Evolutionary conservation across 1,284 basidiomycete species (phyloP), one percentile per base, ranked within the genome.

Genomic region (Sanghuangporus sanghuang): DNA sequence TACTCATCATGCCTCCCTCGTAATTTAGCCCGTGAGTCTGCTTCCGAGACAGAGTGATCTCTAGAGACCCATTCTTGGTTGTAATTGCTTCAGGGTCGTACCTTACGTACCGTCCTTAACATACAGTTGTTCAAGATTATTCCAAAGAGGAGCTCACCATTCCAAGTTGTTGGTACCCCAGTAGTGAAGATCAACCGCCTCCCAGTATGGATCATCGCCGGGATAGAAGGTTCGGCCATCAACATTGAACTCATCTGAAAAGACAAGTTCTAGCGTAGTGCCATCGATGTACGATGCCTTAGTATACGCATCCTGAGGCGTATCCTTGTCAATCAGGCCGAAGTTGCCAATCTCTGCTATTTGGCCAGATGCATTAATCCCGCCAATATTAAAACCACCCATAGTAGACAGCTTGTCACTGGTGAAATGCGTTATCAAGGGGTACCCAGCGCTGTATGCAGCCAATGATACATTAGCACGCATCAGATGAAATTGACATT

Each of bases 201-300:
- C 86, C 86, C 87, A 90, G 70, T 82, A 85, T 7, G 85, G 79
- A 65, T 85, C 84, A 62, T 85, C 81, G 54, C 78, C 74, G 48
- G 83, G 80, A 74, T 90, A 95, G 74, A 96, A 96, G 0, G 89
- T 84, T 40, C 95, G 84, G 2, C 85, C 91, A 12, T 90, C 87
- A 18, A 77, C 77, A 63, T 96, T 87, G 75, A 97, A 97, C 76
- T 96, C 95, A 74, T 96, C 95, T 57, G 90, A 93, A 72, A 92
- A 96, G 2, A 95, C 86, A 7, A 96, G 80, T 62, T 87, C 83
- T 77, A 78, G 78, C 23, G 80, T 73, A 11, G 77, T 71, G 4
- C 77, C 74, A 6, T 84, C 78, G 27, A 74, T 72, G 69, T 79
- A 86, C 58, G 89, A 88, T 3, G 74, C 71, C 60, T 85, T 87